phyloP scores from a whole-genome alignment of 331 rosid species.

The Quercus phellos region DNA sequence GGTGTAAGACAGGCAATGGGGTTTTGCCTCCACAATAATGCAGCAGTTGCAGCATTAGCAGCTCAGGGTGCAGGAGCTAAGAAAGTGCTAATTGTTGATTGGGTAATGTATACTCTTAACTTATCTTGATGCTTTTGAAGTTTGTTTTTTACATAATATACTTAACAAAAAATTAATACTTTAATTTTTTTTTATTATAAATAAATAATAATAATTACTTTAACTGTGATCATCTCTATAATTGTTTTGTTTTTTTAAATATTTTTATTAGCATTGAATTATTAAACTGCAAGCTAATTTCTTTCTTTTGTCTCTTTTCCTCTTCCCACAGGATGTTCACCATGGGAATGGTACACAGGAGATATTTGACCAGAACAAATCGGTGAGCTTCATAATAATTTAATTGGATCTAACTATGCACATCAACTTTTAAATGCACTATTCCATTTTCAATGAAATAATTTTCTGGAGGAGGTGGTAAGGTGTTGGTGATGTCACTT shows the following conservation, averaged over 20 bases:
- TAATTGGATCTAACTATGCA: constrained; percentile 14
- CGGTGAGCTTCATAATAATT: constrained; percentile 52
- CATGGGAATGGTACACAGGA: constrained; percentile 99
- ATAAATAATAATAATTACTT: too few species aligned
- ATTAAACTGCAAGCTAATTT: constrained; percentile 16
- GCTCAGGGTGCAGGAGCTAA: constrained; percentile 93
- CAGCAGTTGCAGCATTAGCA: constrained; percentile 92
- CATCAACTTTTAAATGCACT: constrained; percentile 4
- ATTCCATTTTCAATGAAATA: constrained; percentile 4
- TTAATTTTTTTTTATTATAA: too few species aligned
- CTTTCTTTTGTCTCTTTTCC: background rate
- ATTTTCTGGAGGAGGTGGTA: constrained; percentile 11
- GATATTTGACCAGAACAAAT: constrained; percentile 84
- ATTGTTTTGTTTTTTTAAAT: background rate
- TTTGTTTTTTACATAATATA: background rate
- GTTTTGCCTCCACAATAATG: constrained; percentile 98
- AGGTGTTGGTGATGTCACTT: background rate
- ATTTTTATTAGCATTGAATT: constrained; percentile 2
- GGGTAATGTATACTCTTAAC: constrained; percentile 58
- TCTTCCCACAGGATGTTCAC: constrained; percentile 78
- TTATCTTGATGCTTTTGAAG: constrained; percentile 1
- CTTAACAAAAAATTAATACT: too few species aligned
- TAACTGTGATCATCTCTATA: too few species aligned
- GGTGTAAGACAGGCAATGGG: constrained; percentile 94
- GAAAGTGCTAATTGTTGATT: constrained; percentile 91